Evolutionary conservation across 305 asterid genomes (phyloP), one percentile per base, ranked within the genome.

Genomic region (Plantago coronopus): DNA sequence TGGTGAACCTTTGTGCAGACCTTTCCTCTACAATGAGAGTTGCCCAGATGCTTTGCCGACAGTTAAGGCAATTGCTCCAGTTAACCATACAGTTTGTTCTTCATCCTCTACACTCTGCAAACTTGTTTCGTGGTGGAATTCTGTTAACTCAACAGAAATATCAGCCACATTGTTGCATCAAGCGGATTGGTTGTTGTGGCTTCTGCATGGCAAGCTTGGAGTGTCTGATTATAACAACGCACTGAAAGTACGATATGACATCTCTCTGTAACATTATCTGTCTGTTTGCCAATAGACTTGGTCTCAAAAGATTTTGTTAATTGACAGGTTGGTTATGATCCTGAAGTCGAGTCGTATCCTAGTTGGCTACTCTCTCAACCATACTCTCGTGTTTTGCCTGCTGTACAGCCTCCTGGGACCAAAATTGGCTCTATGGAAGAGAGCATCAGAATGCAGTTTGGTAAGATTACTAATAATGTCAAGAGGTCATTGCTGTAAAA

Each of bases 151-250:
- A 19, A 69, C 73, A 19, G 81, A 74, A 63, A 68, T 61, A 59
- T 82, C 94, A 34, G 90, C 95, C 7, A 79, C 79, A 17, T 63
- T 88, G 66, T 60, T 88, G 84, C 98, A 91, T 78, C 98, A 88
- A 77, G 96, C 98, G 17, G 98, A 91, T 58, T 91, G 97, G 98
- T 71, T 91, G 69, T 74, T 80, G 76, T 91, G 88, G 95, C 86
- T 91, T 67, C 95, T 91, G 69, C 98, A 91, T 69, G 98, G 98
- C 45, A 88, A 77, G 74, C 78, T 88, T 13, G 98, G 98, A 59
- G 76, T 88, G 14, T 82, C 96, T 19, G 98, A 88, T 74, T 88
- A 88, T 54, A 86, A 91, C 75, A 91, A 88, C 72, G 98, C 97
- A 38, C 76, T 91, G 78, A 91, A 91, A 85, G 98, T 86, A 64